Conservation (phyloP, 2,329 filamentous ascomycete genomes). For the Fusarium armeniacum region DNA sequence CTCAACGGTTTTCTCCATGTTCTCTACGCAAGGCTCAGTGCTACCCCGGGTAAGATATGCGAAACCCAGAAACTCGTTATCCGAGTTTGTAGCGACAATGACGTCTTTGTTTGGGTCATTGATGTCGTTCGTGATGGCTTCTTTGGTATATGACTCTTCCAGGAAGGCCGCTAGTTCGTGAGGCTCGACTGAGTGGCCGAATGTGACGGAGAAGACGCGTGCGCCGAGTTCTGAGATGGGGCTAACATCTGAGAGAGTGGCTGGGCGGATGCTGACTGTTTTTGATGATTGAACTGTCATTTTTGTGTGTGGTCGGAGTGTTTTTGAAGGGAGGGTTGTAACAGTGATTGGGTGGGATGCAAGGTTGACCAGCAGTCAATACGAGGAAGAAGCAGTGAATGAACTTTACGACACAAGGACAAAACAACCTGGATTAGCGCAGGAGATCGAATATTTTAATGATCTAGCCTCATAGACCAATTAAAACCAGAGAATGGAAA, state of each 20-base stretch:
- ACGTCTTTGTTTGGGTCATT: slow-evolving; percentile 47
- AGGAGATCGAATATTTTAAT: neutral
- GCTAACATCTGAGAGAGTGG: slow-evolving; percentile 10
- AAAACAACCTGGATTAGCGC: no score
- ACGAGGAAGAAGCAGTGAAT: neutral
- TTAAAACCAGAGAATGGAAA: neutral
- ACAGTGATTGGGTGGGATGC: neutral
- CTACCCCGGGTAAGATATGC: slow-evolving; percentile 56
- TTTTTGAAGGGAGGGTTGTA: neutral
- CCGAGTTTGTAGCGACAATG: slow-evolving; percentile 41
- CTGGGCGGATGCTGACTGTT: slow-evolving; percentile 16
- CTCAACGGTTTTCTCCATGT: slow-evolving; percentile 54
- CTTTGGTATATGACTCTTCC: slow-evolving; percentile 54
- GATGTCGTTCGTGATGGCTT: slow-evolving; percentile 50
- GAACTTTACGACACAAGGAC: neutral
- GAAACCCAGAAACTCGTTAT: slow-evolving; percentile 56
- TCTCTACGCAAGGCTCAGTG: slow-evolving; percentile 56
- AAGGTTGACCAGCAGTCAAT: neutral
- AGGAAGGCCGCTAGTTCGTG: slow-evolving; percentile 57
- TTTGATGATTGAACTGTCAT: slow-evolving; percentile 15
- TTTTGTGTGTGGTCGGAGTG: neutral
- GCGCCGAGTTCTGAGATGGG: slow-evolving; percentile 54
- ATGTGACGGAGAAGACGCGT: slow-evolving; percentile 56
- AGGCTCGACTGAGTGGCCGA: slow-evolving; percentile 58
- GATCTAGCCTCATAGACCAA: neutral